Percentiles rank a stretch among this genome's conserved stretches.
phyloP scores from a whole-genome alignment of 495 filamentous ascomycete genomes.

The Daldinia vernicosa region DNA sequence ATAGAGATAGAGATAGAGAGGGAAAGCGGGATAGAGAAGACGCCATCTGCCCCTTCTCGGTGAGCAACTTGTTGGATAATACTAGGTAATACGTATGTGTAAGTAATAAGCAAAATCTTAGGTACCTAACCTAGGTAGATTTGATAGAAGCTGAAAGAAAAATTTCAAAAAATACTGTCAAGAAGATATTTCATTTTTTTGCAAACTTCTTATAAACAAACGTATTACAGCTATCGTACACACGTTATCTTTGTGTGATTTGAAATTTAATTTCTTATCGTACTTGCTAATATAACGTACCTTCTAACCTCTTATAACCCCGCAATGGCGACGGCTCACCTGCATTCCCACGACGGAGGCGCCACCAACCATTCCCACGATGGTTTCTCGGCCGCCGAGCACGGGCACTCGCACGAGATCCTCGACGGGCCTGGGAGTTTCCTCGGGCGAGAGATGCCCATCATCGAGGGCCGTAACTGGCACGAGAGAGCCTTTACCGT shows the following conservation, averaged over 20 bases:
- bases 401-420: constrained; percentile 96
- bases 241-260: neutral
- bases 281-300: neutral
- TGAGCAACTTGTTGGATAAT: constrained; percentile 12
- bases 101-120: constrained; percentile 1
- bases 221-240: neutral
- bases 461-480: constrained; percentile 89
- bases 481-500: constrained; percentile 91
- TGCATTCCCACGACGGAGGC: constrained; percentile 67
- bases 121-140: neutral
- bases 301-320: neutral
- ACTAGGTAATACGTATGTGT: neutral
- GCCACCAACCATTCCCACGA: constrained; percentile 68
- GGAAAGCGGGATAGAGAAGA: neutral
- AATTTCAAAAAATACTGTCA: neutral
- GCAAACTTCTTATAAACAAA: neutral
- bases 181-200: neutral
- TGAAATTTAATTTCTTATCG: neutral
- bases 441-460: constrained; percentile 89
- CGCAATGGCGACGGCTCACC: constrained; percentile 42
- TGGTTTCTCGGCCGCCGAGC: constrained; percentile 72
- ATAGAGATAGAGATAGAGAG: neutral
- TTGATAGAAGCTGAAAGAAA: neutral
- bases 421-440: constrained; percentile 93
- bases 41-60: constrained; percentile 1